Base-by-base conservation (phyloP, 2,329 filamentous ascomycete species). In the Paecilomyces niveus region DNA sequence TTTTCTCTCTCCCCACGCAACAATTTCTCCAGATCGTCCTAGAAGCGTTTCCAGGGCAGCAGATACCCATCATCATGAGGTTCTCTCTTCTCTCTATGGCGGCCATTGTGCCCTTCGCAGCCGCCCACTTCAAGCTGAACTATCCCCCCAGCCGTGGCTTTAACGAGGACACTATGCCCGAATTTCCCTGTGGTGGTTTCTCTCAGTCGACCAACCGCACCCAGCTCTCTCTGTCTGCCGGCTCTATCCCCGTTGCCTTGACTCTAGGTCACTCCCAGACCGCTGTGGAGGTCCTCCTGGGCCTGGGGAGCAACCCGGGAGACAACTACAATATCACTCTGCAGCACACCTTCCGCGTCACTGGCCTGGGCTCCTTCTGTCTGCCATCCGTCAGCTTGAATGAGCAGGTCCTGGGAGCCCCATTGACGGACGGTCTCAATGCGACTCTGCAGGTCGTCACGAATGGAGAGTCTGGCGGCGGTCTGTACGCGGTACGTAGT, bases 361-460 rank as follows among this genome's bases (percentile, higher is more conserved):
- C 85, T 75, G 72, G 88, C 68, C 73, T 82, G 18, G 86, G 88
- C 53, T 79, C 81, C 53, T 85, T 91, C 67, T 92, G 89, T 73
- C 66, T 91, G 11, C 82, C 85, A 8, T 72, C 79, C 61, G 74
- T 92, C 13, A 69, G 74, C 31, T 72, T 75, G 6, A 63, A 65
- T 33, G 58, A 67, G 53, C 57, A 64, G 2, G 26, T 62, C 5
- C 57, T 73, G 11, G 76, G 75, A 5, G 62, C 84, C 24, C 78
- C 78, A 54, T 72, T 86, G 39, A 70, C 70, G 24, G 84, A 89
- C 39, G 89, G 88, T 50, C 80, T 82, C 63, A 78, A 83, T 54
- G 88, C 82, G 13, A 87, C 84, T 32, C 76, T 92, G 57, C 89
- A 91, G 75, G 84, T 92, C 55, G 81, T 90, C 35, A 87, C 85